These are phyloP conservation scores for Thecaphora frezii DNA, from an alignment of 1,284 basidiomycete species.

Conservation along the genomic window DNA sequence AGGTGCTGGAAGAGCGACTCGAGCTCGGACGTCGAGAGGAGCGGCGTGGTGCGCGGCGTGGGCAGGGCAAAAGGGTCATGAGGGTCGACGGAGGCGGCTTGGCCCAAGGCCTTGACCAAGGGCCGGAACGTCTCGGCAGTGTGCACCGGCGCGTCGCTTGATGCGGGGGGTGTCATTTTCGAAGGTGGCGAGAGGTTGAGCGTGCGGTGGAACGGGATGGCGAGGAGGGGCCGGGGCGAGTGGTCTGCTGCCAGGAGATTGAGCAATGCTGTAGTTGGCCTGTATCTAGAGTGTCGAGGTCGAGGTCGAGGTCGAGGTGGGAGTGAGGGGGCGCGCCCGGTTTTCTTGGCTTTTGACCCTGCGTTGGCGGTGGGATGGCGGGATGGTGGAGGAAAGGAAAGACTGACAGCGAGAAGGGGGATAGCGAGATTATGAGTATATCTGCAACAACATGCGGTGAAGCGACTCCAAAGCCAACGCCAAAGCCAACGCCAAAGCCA, in stretches of 20 bases:
- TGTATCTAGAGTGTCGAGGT: too few species aligned
- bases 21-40: constrained; percentile 34
- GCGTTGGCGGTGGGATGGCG: neutral
- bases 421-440: neutral
- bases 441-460: neutral
- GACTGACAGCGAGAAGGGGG: neutral
- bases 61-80: too few species aligned
- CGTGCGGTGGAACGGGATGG: too few species aligned
- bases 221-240: too few species aligned
- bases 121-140: constrained; percentile 49
- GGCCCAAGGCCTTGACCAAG: constrained; percentile 44
- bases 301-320: too few species aligned
- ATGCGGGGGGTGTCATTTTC: neutral
- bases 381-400: neutral
- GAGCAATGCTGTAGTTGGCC: too few species aligned
- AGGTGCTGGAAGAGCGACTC: constrained; percentile 47
- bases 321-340: too few species aligned
- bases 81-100: constrained; percentile 16
- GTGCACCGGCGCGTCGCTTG: constrained; percentile 7
- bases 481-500: neutral
- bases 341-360: too few species aligned
- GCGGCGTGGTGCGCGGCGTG: constrained; percentile 21
- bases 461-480: neutral
- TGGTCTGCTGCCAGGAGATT: too few species aligned
- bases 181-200: too few species aligned